Evolutionary conservation across 176 grass and related monocot genomes (phyloP), one percentile per base, ranked within the genome.

Genomic region (Triticum urartu): DNA sequence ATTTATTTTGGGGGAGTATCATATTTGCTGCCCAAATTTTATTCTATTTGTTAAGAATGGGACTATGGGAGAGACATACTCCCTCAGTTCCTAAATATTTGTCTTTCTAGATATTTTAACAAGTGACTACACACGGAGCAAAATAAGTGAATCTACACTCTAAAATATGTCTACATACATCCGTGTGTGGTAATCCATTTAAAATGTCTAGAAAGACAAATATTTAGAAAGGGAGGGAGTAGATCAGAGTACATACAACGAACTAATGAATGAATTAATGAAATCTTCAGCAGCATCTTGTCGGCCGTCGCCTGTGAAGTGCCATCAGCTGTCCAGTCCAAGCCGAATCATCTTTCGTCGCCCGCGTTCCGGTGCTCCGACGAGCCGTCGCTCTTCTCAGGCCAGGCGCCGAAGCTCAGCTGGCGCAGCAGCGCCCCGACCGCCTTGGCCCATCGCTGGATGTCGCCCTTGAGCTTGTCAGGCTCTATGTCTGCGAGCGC

Each of bases 391-490:
- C 18, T 28, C 58, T 75, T 84, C 80, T 81, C 84, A 71, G 77
- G 64, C 89, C 81, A 88, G 77, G 88, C 39, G 36, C 88, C 54
- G 24, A 94, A 97, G 88, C 92, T 97, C 52, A 97, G 84, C 69
- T 97, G 94, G 35, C 92, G 86, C 7, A 91, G 92, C 45, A 91
- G 81, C 17, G 84, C 45, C 10, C 87, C 92, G 6, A 94, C 94
- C 26, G 82, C 87, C 90, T 94, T 97, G 21, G 94, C 93, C 93
- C 93, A 95, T 85, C 89, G 81, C 82, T 86, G 90, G 82, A 95
- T 91, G 11, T 93, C 89, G 33, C 86, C 79, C 85, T 90, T 93
- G 7, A 93, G 36, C 91, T 86, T 95, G 64, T 92, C 89, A 17
- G 92, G 77, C 8, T 93, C 91, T n/a, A 87, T 30, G 14, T 97